A percentile compares a stretch with the other conserved stretches of the same genome.
phyloP scores from a whole-genome alignment of 768 basidiomycete genomes.

The Trametes maxima region DNA sequence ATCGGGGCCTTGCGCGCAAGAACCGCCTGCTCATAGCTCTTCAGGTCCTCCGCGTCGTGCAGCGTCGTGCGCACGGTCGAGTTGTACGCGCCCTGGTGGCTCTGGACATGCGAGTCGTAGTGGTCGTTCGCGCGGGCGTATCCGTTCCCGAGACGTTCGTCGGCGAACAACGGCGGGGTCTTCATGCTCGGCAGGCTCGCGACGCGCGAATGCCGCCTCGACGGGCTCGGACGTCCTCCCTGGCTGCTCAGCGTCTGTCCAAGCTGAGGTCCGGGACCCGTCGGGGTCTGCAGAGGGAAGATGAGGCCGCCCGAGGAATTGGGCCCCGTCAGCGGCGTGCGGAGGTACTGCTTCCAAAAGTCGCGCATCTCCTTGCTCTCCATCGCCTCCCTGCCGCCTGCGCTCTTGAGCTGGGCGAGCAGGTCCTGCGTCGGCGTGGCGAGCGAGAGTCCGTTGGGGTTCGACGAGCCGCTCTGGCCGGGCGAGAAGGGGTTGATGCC shows the following conservation, averaged over 20 bases:
- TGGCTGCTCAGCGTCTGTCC: conserved; percentile 23
- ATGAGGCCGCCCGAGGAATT: conserved; percentile 16
- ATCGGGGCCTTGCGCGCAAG: conserved; percentile 66
- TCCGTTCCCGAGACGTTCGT: conserved; percentile 16
- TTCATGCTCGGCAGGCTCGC: conserved; percentile 69
- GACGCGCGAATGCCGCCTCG: conserved; percentile 53
- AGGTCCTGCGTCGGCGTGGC: conserved; percentile 36
- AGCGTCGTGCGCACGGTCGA: conserved; percentile 35
- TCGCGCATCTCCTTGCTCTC: conserved; percentile 54
- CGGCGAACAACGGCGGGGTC: conserved; percentile 52
- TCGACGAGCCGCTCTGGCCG: conserved; percentile 15
- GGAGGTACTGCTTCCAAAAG: conserved; percentile 76
- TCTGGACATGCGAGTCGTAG: conserved; percentile 8
- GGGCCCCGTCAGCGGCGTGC: conserved; percentile 58
- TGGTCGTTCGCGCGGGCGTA: conserved; percentile 14
- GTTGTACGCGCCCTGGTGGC: conserved; percentile 28
- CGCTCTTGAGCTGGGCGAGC: conserved; percentile 29
- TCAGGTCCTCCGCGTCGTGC: conserved; percentile 59
- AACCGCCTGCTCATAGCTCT: conserved; percentile 75
- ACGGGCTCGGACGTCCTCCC: conserved; percentile 28
- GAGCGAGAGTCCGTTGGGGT: conserved; percentile 40
- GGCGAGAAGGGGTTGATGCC: conserved; percentile 5
- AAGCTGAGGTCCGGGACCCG: conserved; percentile 22
- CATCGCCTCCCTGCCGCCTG: conserved; percentile 26
- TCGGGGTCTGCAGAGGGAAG: conserved; percentile 25